These are phyloP conservation scores for Populus deltoides DNA, from an alignment of 345 rosid species.

Conservation along the genomic window DNA sequence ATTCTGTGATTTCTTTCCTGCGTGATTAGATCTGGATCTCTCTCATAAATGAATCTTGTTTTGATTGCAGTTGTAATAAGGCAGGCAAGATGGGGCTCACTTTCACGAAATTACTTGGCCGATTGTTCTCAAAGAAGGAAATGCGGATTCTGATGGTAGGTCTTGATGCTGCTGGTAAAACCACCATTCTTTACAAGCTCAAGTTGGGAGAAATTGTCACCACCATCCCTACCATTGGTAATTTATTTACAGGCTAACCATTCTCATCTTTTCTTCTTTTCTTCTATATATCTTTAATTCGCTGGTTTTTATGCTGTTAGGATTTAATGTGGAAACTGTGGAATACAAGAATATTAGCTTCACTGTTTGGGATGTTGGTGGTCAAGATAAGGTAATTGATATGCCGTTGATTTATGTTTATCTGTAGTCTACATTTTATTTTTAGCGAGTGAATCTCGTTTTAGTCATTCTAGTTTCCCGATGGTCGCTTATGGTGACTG, in stretches of 20 bases:
- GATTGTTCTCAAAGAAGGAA: slow-evolving; percentile 3
- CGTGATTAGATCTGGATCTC: neutral
- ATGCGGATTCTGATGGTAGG: slow-evolving; percentile 12
- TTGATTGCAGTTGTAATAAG: neutral
- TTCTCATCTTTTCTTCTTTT: neutral
- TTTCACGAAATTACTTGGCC: neutral
- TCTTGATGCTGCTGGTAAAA: slow-evolving; percentile 11
- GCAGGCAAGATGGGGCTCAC: slow-evolving; percentile 1
- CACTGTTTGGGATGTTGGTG: slow-evolving; percentile 14
- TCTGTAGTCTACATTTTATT: too few relatives aligned
- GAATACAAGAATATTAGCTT: slow-evolving; percentile 11
- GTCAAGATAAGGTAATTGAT: slow-evolving; percentile 5
- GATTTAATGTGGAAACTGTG: slow-evolving; percentile 9
- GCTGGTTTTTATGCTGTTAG: neutral
- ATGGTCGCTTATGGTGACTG: too few relatives aligned
- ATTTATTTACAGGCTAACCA: neutral
- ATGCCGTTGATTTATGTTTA: neutral
- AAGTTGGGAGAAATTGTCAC: slow-evolving; percentile 12
- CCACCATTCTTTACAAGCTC: slow-evolving; percentile 8
- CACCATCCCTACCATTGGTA: slow-evolving; percentile 9
- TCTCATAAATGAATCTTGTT: neutral
- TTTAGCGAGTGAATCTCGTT: neutral
- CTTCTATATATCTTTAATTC: neutral
- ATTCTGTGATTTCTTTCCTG: neutral
- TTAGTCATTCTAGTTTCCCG: neutral